Percentiles rank a stretch among this genome's conserved stretches.
Conservation (phyloP, 495 filamentous ascomycete genomes). For the Jackrogersella minutella region DNA sequence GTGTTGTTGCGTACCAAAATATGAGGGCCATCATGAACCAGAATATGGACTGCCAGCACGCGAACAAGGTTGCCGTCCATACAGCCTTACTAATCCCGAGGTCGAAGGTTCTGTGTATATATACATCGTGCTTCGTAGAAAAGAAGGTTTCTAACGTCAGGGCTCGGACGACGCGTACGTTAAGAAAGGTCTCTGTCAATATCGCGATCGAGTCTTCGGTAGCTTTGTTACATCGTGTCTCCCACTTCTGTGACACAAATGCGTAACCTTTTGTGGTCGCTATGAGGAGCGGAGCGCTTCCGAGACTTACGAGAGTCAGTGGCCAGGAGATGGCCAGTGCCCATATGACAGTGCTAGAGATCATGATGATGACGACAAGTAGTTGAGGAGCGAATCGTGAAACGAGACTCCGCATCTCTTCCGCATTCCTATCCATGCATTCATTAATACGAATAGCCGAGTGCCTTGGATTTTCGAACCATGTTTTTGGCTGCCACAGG, state of each 20-base stretch:
- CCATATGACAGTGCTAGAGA: slow-evolving; percentile 73
- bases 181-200: slow-evolving; percentile 80
- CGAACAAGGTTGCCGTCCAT: slow-evolving; percentile 77
- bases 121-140: slow-evolving; percentile 66
- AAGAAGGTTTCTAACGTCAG: slow-evolving; percentile 82
- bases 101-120: slow-evolving; percentile 56
- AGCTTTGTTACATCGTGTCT: slow-evolving; percentile 69
- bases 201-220: slow-evolving; percentile 63
- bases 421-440: slow-evolving; percentile 81
- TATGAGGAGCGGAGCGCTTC: slow-evolving; percentile 73
- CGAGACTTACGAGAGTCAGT: slow-evolving; percentile 78
- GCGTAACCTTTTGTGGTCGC: slow-evolving; percentile 69
- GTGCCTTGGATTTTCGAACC: slow-evolving; percentile 81
- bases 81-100: slow-evolving; percentile 66
- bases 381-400: slow-evolving; percentile 77
- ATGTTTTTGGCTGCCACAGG: slow-evolving; percentile 80
- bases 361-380: slow-evolving; percentile 70
- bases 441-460: slow-evolving; percentile 67
- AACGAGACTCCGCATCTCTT: slow-evolving; percentile 85
- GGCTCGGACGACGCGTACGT: slow-evolving; percentile 81
- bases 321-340: slow-evolving; percentile 79
- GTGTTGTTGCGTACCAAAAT: slow-evolving; percentile 80
- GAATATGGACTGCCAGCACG: slow-evolving; percentile 72
- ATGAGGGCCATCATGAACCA: slow-evolving; percentile 81
- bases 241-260: slow-evolving; percentile 71